Conservation (phyloP, 1,284 basidiomycete genomes). For the Naganishia liquefaciens region DNA sequence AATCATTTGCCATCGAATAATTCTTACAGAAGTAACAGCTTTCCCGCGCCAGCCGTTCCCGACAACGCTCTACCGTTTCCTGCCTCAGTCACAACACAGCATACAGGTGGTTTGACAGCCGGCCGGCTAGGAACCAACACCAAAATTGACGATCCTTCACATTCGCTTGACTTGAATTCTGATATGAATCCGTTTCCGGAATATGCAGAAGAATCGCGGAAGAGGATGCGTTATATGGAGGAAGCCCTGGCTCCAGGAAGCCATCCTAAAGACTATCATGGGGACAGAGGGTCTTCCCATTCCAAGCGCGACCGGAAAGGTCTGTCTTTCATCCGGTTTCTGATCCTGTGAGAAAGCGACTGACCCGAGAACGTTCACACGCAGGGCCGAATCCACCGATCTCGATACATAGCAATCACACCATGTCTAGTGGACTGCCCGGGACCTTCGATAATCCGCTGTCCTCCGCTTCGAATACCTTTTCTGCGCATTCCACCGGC, state of each 20-base stretch:
- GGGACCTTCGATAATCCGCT: conserved; percentile 6
- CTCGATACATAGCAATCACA: conserved; percentile 14
- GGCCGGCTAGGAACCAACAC: neutral
- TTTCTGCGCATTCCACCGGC: conserved; percentile 4
- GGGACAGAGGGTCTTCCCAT: neutral
- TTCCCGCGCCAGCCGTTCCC: neutral
- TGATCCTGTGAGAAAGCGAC: neutral
- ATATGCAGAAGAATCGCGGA: conserved; percentile 16
- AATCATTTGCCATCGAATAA: conserved; percentile 4
- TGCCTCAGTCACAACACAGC: neutral
- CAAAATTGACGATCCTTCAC: neutral
- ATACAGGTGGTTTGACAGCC: neutral
- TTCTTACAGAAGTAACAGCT: conserved; percentile 10
- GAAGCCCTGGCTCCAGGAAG: conserved; percentile 5
- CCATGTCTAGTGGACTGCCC: conserved; percentile 2
- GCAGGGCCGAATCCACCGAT: conserved; percentile 15
- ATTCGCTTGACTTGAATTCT: neutral
- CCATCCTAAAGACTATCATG: conserved; percentile 10
- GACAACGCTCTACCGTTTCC: conserved; percentile 1
- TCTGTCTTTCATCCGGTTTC: neutral
- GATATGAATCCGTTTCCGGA: conserved; percentile 22
- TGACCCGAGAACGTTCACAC: neutral
- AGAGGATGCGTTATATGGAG: conserved; percentile 24
- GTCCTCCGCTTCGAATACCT: conserved; percentile 10
- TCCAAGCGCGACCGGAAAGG: conserved; percentile 22